A percentile compares a stretch with the other conserved stretches of the same genome.
phyloP scores from a whole-genome alignment of 2,329 filamentous ascomycete species.

The Aspergillus terreus region DNA sequence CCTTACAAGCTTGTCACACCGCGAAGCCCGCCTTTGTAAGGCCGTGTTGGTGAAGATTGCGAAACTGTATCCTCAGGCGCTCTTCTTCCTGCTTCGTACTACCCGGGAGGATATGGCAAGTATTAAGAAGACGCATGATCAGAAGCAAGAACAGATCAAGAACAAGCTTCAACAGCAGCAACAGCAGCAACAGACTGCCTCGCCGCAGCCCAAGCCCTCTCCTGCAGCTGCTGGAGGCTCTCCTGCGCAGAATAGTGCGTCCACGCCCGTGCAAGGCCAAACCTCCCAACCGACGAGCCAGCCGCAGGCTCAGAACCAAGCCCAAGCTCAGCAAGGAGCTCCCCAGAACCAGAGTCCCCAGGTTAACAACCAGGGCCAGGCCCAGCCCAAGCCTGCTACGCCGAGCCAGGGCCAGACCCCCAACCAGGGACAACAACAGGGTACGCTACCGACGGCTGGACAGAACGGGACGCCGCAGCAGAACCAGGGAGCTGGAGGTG shows the following conservation, averaged over 20 bases:
- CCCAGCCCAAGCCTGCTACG: conserved; percentile 13
- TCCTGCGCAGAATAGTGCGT: conserved; percentile 39
- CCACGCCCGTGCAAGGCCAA: conserved; percentile 26
- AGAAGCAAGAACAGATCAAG: conserved; percentile 55
- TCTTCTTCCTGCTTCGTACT: conserved; percentile 93
- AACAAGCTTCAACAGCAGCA: conserved; percentile 63
- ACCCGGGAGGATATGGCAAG: conserved; percentile 89
- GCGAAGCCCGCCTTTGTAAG: conserved; percentile 83
- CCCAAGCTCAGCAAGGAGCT: conserved; percentile 14
- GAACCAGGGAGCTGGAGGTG: conserved; percentile 17
- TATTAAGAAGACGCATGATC: conserved; percentile 82
- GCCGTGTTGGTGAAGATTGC: conserved; percentile 88
- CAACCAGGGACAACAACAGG: conserved; percentile 22
- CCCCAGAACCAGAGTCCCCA: conserved; percentile 16
- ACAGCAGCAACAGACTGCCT: conserved; percentile 53
- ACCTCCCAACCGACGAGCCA: conserved; percentile 19
- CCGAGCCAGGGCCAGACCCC: conserved; percentile 22
- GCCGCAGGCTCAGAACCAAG: conserved; percentile 23
- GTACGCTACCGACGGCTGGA: conserved; percentile 26
- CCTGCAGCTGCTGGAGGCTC: conserved; percentile 44
- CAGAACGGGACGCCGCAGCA: conserved; percentile 24
- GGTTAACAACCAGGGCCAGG: conserved; percentile 11
- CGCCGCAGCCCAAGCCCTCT: conserved; percentile 33
- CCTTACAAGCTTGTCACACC: conserved; percentile 83
- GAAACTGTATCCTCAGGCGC: conserved; percentile 88